These are phyloP conservation scores for Colletotrichum sp. DNA, from an alignment of 2,329 filamentous ascomycete genomes.

Conservation along the genomic window DNA sequence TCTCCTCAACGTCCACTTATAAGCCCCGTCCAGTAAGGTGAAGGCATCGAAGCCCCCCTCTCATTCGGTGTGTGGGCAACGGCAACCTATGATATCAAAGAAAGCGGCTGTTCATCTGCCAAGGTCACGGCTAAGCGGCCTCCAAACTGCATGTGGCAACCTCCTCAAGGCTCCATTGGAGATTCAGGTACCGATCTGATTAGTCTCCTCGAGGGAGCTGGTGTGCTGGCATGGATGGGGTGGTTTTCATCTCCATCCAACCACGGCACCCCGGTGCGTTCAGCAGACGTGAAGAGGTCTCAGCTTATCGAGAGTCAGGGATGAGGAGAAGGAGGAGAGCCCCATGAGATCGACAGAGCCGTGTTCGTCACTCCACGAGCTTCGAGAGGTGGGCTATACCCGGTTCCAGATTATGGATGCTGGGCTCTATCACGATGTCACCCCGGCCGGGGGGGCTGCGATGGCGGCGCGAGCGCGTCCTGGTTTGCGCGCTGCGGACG, in stretches of 20 bases:
- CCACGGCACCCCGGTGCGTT: not conserved
- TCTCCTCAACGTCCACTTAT: not conserved
- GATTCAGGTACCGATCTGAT: slow-evolving; percentile 20
- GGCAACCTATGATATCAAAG: not conserved
- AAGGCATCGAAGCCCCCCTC: not conserved
- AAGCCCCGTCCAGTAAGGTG: not conserved
- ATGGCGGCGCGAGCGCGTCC: not conserved
- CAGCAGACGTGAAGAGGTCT: not conserved
- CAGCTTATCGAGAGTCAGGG: not conserved
- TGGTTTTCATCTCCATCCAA: not conserved
- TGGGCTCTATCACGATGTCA: slow-evolving; percentile 12
- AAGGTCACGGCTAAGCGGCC: slow-evolving; percentile 8
- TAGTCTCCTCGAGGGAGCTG: not conserved
- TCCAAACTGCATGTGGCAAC: not conserved
- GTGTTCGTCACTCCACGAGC: slow-evolving; percentile 2
- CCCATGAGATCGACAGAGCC: slow-evolving; percentile 4
- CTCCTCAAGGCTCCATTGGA: not conserved
- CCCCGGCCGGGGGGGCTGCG: not conserved
- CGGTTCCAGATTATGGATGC: not conserved
- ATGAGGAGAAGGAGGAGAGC: not conserved
- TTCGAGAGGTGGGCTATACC: not conserved
- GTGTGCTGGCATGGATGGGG: not conserved
- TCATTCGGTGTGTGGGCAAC: not conserved
- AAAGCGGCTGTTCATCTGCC: not conserved
- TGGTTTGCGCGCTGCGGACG: not conserved